Percentiles rank a stretch among this genome's conserved stretches.
phyloP scores from a whole-genome alignment of 163 green algal genomes.

The Trebouxiophyceae sp. region DNA sequence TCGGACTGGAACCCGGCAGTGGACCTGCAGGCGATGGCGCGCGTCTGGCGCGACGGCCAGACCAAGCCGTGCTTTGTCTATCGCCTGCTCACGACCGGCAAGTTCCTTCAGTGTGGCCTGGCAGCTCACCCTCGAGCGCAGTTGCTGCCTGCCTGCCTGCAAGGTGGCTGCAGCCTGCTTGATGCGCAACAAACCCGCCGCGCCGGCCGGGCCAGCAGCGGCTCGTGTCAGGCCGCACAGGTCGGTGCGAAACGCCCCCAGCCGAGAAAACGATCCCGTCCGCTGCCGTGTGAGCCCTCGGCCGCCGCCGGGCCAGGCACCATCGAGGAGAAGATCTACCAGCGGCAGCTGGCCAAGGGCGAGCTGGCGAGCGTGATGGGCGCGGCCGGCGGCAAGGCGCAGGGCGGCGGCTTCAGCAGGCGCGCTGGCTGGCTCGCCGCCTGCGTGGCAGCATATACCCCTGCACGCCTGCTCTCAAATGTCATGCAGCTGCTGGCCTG shows the following conservation, averaged over 20 bases:
- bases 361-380: conserved; percentile 28
- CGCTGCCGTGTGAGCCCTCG: too few species aligned
- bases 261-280: too few species aligned
- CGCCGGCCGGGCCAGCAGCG: not conserved
- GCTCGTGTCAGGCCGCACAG: not conserved
- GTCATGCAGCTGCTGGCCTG: too few species aligned
- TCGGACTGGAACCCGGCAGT: conserved; percentile 84
- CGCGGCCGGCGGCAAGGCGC: not conserved
- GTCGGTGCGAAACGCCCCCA: too few species aligned
- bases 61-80: conserved; percentile 66
- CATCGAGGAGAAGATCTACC: conserved; percentile 83
- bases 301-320: too few species aligned
- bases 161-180: not conserved
- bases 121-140: not conserved
- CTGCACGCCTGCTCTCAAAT: too few species aligned
- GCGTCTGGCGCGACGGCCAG: conserved; percentile 85
- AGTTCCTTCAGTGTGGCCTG: not conserved
- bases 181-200: not conserved
- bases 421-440: not conserved
- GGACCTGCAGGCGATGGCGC: conserved; percentile 78
- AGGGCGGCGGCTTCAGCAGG: conserved; percentile 2
- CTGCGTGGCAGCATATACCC: not conserved
- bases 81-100: conserved; percentile 54
- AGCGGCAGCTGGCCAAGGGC: conserved; percentile 73
- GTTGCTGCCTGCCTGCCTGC: not conserved